These are phyloP conservation scores for Hymenoscyphus repandus DNA, from an alignment of 2,329 filamentous ascomycete genomes.

Conservation along the genomic window DNA sequence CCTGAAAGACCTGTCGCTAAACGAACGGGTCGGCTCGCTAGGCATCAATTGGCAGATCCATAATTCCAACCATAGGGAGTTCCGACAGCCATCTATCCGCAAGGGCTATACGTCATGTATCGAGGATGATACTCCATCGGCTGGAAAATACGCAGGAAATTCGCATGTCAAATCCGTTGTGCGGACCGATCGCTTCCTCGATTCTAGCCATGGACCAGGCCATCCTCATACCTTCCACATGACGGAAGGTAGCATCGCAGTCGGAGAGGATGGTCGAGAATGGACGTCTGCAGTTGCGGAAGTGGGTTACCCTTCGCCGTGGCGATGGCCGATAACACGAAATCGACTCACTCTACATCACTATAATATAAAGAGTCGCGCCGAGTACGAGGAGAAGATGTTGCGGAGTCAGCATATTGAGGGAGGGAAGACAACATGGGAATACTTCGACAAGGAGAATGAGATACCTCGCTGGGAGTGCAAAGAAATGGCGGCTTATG, in stretches of 20 bases:
- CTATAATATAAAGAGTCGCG: conserved; percentile 2
- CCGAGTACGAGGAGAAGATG: conserved; percentile 3
- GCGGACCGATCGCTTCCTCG: not conserved
- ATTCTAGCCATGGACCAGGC: not conserved
- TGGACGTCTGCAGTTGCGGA: not conserved
- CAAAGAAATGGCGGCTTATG: conserved; percentile 1
- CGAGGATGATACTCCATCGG: not conserved
- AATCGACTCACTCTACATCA: conserved; percentile 1
- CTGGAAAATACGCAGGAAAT: not conserved
- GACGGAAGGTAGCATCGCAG: not conserved
- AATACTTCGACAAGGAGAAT: conserved; percentile 3
- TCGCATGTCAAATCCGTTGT: conserved; percentile 1
- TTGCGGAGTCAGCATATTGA: conserved; percentile 1
- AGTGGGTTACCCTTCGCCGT: not conserved
- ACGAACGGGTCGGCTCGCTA: not conserved
- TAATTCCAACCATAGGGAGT: conserved; percentile 1
- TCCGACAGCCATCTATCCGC: not conserved
- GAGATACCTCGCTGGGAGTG: not conserved
- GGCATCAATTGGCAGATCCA: conserved; percentile 1
- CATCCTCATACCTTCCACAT: not conserved
- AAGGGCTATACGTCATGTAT: conserved; percentile 2
- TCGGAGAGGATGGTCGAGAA: conserved; percentile 2
- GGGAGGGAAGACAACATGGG: conserved; percentile 1
- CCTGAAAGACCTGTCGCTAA: not conserved
- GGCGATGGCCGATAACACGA: not conserved